Evolutionary conservation across 306 rosid species (phyloP).

Genomic region (Corylus americana): DNA sequence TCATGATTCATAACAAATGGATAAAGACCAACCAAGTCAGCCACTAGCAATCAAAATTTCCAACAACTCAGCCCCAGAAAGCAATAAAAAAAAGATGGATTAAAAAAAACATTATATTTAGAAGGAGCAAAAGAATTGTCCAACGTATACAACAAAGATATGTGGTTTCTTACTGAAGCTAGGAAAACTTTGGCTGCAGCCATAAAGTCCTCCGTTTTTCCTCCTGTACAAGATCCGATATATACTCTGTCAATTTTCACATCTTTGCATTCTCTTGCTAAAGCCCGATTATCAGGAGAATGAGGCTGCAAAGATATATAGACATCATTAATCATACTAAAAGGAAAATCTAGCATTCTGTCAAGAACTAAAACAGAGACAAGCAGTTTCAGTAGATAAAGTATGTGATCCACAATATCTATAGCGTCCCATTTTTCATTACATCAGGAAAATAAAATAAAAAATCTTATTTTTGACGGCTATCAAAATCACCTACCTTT

Average conservation of each 20-base stretch:
- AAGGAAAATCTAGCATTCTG: not conserved
- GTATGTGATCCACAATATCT: not conserved
- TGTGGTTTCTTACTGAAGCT: slow-evolving; percentile 60
- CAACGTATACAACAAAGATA: slow-evolving; percentile 5
- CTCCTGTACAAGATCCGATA: slow-evolving; percentile 94
- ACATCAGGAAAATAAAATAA: not conserved
- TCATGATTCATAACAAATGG: not conserved
- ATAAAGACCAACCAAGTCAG: not conserved
- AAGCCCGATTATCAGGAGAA: slow-evolving; percentile 90
- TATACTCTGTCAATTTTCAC: slow-evolving; percentile 92
- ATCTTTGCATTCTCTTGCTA: slow-evolving; percentile 95
- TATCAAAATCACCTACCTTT: slow-evolving; percentile 51
- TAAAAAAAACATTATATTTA: not conserved
- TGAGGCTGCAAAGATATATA: slow-evolving; percentile 69
- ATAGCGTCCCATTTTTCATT: not conserved
- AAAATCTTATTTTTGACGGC: not conserved
- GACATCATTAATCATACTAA: slow-evolving; percentile 20
- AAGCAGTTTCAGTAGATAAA: not conserved
- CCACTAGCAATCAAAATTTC: slow-evolving; percentile 4
- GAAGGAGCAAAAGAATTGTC: not conserved
- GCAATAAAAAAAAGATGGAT: no score
- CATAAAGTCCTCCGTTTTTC: slow-evolving; percentile 86
- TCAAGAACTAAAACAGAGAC: not conserved
- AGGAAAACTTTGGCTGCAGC: slow-evolving; percentile 79
- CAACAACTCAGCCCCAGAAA: not conserved